Percentiles rank a stretch among this genome's conserved stretches.
Evolutionary conservation across 192 early-diverging fungal species (phyloP).

Genomic region (Coemansia furcata): DNA sequence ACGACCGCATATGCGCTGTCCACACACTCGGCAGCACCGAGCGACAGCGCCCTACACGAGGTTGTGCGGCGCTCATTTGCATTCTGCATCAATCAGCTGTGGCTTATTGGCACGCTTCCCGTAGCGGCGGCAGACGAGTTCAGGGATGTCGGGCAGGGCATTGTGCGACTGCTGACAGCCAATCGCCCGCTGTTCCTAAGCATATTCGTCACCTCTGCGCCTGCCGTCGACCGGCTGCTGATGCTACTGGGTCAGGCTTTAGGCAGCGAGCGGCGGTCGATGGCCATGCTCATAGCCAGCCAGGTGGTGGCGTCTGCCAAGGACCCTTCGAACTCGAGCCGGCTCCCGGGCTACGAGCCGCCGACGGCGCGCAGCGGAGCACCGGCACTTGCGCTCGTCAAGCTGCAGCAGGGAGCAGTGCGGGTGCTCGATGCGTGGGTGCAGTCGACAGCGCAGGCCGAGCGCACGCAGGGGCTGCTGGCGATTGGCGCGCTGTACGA

Average conservation of each 20-base stretch:
- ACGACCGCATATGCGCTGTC: conserved; percentile 18
- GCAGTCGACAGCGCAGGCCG: conserved; percentile 34
- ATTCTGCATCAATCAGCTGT: conserved; percentile 27
- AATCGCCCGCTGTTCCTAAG: conserved; percentile 17
- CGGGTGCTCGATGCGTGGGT: conserved; percentile 23
- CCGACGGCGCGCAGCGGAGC: not conserved
- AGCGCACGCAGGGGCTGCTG: conserved; percentile 24
- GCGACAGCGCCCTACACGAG: not conserved
- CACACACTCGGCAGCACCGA: not conserved
- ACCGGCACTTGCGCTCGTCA: conserved; percentile 6
- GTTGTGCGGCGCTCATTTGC: not conserved
- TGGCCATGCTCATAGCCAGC: conserved; percentile 29
- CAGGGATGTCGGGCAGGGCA: conserved; percentile 22
- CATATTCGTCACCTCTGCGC: not conserved
- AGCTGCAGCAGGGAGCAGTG: conserved; percentile 1
- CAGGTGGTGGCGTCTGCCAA: conserved; percentile 25
- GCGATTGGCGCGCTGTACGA: conserved; percentile 70
- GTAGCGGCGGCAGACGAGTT: conserved; percentile 3
- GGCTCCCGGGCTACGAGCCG: conserved; percentile 10
- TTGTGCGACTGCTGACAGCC: conserved; percentile 33
- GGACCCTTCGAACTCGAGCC: conserved; percentile 18
- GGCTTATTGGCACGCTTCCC: conserved; percentile 30
- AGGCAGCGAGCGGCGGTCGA: conserved; percentile 5
- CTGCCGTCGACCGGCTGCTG: conserved; percentile 26
- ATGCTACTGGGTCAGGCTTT: conserved; percentile 11